phyloP scores from a whole-genome alignment of 177 flowering plant genomes.

The Vitis hybrid region DNA sequence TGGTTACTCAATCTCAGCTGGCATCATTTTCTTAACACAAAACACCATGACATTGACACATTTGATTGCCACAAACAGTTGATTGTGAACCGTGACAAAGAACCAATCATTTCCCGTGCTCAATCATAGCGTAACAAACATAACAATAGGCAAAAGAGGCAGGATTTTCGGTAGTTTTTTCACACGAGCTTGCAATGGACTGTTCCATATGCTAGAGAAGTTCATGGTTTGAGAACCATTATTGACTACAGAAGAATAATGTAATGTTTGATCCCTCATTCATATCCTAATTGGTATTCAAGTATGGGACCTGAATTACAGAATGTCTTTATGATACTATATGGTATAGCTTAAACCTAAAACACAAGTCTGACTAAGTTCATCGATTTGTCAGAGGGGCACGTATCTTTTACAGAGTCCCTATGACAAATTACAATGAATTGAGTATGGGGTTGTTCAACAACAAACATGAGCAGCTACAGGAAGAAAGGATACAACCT shows the following conservation, averaged over 20 bases:
- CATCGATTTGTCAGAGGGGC: slow-evolving; percentile 20
- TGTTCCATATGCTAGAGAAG: too few species aligned
- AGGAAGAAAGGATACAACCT: background rate
- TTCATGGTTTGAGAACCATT: background rate
- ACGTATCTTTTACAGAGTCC: slow-evolving; percentile 8
- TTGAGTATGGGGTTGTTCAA: background rate
- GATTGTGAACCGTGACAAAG: too few species aligned
- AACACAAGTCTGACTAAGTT: background rate
- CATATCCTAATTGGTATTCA: background rate
- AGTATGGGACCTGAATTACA: slow-evolving; percentile 4
- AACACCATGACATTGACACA: too few species aligned
- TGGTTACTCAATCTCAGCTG: too few species aligned
- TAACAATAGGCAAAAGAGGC: too few species aligned
- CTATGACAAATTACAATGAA: slow-evolving; percentile 8
- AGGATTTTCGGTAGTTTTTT: too few species aligned
- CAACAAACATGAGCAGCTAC: background rate
- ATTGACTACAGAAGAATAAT: background rate
- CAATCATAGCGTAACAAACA: too few species aligned
- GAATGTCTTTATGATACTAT: background rate
- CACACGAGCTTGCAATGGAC: too few species aligned
- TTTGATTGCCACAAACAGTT: too few species aligned
- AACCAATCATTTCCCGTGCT: too few species aligned
- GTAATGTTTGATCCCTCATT: background rate
- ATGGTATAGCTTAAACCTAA: background rate
- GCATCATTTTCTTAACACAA: too few species aligned